Base-by-base conservation (phyloP, 257 asterid genomes). In the Penstemon davidsonii region DNA sequence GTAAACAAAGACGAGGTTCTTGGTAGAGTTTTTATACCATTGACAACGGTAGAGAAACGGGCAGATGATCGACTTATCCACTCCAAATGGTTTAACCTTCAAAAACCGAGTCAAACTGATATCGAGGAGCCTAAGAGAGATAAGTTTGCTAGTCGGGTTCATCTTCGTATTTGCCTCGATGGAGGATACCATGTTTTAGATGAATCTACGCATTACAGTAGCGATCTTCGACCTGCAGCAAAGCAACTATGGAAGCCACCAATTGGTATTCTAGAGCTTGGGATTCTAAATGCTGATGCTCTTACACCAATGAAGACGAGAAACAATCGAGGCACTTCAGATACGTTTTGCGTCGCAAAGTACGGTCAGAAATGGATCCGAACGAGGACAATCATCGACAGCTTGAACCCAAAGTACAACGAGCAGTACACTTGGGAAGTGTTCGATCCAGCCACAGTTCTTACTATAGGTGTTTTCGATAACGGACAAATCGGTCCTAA, bases 391-490 rank as follows among this genome's bases (percentile, higher is more conserved):
- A 75, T 92, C 1, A 68, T 88, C 3, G 96, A 87, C 82, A 83
- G 87, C 80, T 74, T 89, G 60, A 89, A 88, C 68, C 98, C 98
- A 0, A 88, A 82, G 85, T 92, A 82, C 87, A 92, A 92, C 60
- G 98, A 92, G 79, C 98, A 92, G 77, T 92, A 92, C 72, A 78
- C 88, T 13, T 92, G 98, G 98, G 98, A 92, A 70, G 98, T 92
- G 75, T 87, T 74, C 51, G 97, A 92, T 78, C 95, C 97, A 33
- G 86, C 98, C 65, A 92, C 98, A 4, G 98, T 92, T 72, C 83
- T 92, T 38, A 90, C 96, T 3, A 70, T 92, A 13, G 98, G 95
- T 55, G 96, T 92, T 80, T 90, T 92, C 8, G 97, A 90, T 43
- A 86, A 86, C 62, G 83, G 87, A 3, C 84, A 82, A 11, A 67